Evolutionary conservation across 2,329 filamentous ascomycete species (phyloP), one percentile per base, ranked within the genome.

Genomic region (Coniochaeta sp.): DNA sequence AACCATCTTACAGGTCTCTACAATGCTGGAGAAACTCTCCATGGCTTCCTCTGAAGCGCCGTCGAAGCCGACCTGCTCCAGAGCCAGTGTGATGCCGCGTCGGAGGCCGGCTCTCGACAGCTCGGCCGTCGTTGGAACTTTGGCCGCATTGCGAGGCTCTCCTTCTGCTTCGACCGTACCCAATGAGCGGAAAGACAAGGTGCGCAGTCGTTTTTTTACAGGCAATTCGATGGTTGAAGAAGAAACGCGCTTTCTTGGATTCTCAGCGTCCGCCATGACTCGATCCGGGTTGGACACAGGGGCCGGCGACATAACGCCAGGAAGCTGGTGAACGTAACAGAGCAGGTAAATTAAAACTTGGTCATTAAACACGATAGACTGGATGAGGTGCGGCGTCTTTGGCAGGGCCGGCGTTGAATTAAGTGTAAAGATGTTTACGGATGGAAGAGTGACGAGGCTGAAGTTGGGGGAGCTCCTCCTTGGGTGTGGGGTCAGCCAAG

Each of bases 31-130:
- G 50, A 88, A 82, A 64, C 80, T 80, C 68, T 87, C 84, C 65
- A 88, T 70, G 1, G 85, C 84, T 58, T 85, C 81, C 8, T 77
- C 75, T 0, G 75, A 79, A 16, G 84, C 79, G 28, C 76, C 74
- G 32, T 80, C 75, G 65, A 87, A 88, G 30, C 85, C 85, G 40
- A 86, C 80, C 62, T 86, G 80, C 47, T 81, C 72, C 30, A 88
- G 70, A 3, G 79, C 78, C 60, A 87, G 69, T 0, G 78, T 80
- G 60, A 88, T 81, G 12, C 83, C 81, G 57, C 84, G 79, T 54
- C 79, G 77, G 28, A 88, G 72, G 1, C 79, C 76, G 40, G 59
- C 62, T 24, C 62, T 65, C 7, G 64, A 67, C 38, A 68, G 32
- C 40, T 62, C 67, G 42, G 68, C 64, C 12, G 61, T 36, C 1